A percentile compares a stretch with the other conserved stretches of the same genome.
phyloP scores from a whole-genome alignment of 306 rosid species.

The Quillaja saponaria region DNA sequence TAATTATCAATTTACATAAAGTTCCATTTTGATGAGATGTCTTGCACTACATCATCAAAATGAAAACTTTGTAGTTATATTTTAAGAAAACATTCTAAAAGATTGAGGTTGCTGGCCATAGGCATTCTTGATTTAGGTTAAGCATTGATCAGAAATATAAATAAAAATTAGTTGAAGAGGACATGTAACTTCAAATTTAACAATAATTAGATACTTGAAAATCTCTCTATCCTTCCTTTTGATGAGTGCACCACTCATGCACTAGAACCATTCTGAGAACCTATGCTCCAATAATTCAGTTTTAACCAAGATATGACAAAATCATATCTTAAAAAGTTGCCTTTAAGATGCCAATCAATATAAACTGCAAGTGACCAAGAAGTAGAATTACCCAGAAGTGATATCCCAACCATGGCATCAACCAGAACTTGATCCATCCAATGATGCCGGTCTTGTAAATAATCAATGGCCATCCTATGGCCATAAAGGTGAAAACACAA shows the following conservation, averaged over 20 bases:
- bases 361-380: constrained; percentile 25
- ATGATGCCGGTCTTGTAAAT: constrained; percentile 79
- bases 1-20: constrained; percentile 9
- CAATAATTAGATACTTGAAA: constrained; percentile 15
- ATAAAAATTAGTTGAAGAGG: not conserved
- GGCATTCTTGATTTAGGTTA: constrained; percentile 9
- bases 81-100: not conserved
- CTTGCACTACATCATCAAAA: not conserved
- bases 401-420: constrained; percentile 99
- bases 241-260: no score
- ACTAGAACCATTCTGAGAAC: no score
- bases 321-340: no score
- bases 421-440: constrained; percentile 98
- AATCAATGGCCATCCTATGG: constrained; percentile 92
- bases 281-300: not conserved
- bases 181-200: constrained; percentile 10
- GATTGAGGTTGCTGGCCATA: constrained; percentile 7
- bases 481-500: constrained; percentile 86
- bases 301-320: no score
- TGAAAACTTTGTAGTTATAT: not conserved
- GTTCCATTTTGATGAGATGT: no score
- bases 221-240: no score
- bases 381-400: constrained; percentile 88
- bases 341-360: constrained; percentile 18
- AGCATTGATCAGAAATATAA: constrained; percentile 4